Percentiles rank a stretch among this genome's conserved stretches.
Conservation (phyloP, 176 grass and related monocot species). For the Oryza punctata region DNA sequence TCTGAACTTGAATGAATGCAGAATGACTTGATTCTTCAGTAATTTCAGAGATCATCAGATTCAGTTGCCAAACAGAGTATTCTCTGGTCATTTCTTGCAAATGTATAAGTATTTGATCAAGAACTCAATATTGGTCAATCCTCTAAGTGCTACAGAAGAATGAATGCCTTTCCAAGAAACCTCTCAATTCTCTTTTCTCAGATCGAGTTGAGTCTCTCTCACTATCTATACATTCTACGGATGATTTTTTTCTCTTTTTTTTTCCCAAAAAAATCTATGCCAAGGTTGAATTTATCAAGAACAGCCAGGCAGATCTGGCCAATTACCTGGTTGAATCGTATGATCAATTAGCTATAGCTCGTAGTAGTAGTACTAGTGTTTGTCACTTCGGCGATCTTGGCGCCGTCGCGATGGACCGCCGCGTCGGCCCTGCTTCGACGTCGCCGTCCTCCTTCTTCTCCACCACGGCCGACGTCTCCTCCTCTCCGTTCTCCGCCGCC, state of each 20-base stretch:
- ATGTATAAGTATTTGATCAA: slow-evolving; percentile 15
- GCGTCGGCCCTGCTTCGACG: slow-evolving; percentile 47
- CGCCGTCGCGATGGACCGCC: slow-evolving; percentile 35
- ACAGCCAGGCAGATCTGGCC: not conserved
- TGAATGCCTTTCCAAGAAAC: not conserved
- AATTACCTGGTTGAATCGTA: slow-evolving; percentile 25
- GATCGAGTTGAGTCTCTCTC: not conserved
- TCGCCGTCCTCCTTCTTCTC: slow-evolving; percentile 86
- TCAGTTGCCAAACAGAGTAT: not conserved
- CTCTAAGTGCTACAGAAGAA: slow-evolving; percentile 9
- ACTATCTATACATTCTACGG: slow-evolving; percentile 13
- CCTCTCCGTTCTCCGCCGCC: slow-evolving; percentile 36
- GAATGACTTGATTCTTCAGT: not conserved
- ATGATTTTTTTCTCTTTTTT: not conserved
- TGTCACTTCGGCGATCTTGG: slow-evolving; percentile 52
- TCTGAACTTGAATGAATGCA: not conserved
- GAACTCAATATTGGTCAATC: not conserved
- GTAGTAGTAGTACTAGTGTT: not conserved
- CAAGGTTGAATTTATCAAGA: not conserved
- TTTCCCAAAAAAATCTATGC: slow-evolving; percentile 19
- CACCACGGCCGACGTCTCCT: slow-evolving; percentile 37
- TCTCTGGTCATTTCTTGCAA: not conserved
- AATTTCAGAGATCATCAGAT: not conserved
- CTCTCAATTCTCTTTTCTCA: not conserved
- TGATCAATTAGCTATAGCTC: slow-evolving; percentile 12